Evolutionary conservation across 192 early-diverging fungal species (phyloP).

Genomic region (Neocallimastix lanati): DNA sequence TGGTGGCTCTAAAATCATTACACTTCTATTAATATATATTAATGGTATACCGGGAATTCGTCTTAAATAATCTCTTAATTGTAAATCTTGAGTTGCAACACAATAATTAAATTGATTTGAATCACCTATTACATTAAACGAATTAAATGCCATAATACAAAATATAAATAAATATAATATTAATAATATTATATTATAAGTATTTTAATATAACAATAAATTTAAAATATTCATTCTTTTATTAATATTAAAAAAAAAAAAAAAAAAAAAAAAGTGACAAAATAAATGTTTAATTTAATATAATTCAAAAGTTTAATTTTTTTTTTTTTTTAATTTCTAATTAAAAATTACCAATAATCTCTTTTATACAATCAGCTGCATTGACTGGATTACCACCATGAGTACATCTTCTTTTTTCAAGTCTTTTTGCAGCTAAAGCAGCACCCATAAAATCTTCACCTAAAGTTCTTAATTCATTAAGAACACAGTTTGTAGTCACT

Average conservation of each 20-base stretch:
- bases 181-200: too few species aligned
- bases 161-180: too few species aligned
- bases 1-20: conserved; percentile 66
- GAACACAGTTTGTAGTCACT: conserved; percentile 56
- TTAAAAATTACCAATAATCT: conserved; percentile 32
- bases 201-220: too few species aligned
- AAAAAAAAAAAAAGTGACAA: too few species aligned
- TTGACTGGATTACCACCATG: conserved; percentile 43
- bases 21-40: conserved; percentile 58
- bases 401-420: conserved; percentile 65
- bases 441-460: conserved; percentile 41
- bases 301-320: too few species aligned
- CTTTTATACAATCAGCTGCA: conserved; percentile 47
- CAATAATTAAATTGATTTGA: conserved; percentile 70
- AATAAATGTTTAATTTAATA: too few species aligned
- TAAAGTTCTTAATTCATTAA: conserved; percentile 46
- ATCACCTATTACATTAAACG: too few species aligned
- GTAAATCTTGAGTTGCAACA: conserved; percentile 60
- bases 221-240: too few species aligned
- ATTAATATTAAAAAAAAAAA: too few species aligned
- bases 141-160: too few species aligned
- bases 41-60: conserved; percentile 66
- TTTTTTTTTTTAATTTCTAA: too few species aligned
- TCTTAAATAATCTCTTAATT: conserved; percentile 40
- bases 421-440: conserved; percentile 31